These are phyloP conservation scores for Grosmannia huntii DNA, from an alignment of 2,329 filamentous ascomycete species.

Conservation along the genomic window DNA sequence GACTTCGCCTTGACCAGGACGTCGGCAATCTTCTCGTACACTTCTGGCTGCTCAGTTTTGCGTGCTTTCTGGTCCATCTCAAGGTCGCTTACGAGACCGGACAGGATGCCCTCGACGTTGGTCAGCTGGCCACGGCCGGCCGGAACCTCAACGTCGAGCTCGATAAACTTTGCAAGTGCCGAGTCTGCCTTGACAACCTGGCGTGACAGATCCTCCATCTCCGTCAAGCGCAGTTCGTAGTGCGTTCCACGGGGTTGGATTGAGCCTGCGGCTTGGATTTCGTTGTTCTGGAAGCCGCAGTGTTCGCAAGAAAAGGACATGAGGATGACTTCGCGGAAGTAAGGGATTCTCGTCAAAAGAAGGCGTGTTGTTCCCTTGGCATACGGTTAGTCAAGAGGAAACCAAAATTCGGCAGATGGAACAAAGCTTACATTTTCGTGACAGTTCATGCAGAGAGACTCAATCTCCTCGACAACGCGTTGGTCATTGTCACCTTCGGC, in stretches of 20 bases:
- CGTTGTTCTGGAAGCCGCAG: slow-evolving; percentile 82
- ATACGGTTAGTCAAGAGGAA: background rate
- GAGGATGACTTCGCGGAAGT: slow-evolving; percentile 93
- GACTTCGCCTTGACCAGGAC: slow-evolving; percentile 61
- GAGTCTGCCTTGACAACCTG: slow-evolving; percentile 89
- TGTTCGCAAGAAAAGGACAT: slow-evolving; percentile 93
- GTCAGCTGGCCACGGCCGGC: slow-evolving; percentile 81
- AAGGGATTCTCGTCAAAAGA: slow-evolving; percentile 84
- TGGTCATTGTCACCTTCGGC: slow-evolving; percentile 31
- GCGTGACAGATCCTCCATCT: slow-evolving; percentile 61
- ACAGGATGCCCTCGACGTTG: slow-evolving; percentile 82
- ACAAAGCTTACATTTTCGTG: slow-evolving; percentile 51
- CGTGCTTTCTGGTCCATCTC: slow-evolving; percentile 71
- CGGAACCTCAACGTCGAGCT: slow-evolving; percentile 87
- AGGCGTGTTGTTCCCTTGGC: slow-evolving; percentile 59
- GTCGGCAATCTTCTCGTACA: slow-evolving; percentile 64
- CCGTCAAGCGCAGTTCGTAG: slow-evolving; percentile 70
- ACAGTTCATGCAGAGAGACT: slow-evolving; percentile 81
- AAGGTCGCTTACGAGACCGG: slow-evolving; percentile 66
- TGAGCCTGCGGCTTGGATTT: slow-evolving; percentile 82
- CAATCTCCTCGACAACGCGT: slow-evolving; percentile 52
- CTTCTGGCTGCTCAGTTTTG: slow-evolving; percentile 63
- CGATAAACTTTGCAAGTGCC: slow-evolving; percentile 74
- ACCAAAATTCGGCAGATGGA: background rate
- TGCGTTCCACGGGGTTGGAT: slow-evolving; percentile 81